Evolutionary conservation across 73 alveolate genomes (phyloP).

Genomic region (Loxodes magnus): DNA sequence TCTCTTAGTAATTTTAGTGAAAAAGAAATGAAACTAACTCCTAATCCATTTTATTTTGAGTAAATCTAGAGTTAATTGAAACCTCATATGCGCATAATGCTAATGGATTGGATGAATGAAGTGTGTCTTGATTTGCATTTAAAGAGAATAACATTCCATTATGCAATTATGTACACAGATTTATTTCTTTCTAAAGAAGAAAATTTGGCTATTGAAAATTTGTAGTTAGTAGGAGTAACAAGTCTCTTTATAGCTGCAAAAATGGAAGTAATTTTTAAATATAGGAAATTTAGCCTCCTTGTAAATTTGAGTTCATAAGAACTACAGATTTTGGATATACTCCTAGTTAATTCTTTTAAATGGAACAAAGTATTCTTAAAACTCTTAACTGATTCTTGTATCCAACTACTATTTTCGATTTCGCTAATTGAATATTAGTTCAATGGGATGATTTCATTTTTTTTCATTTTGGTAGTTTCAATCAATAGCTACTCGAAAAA

Average conservation of each 20-base stretch:
- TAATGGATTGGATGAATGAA: constrained; percentile 95
- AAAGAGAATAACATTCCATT: constrained; percentile 73
- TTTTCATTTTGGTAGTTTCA: constrained; percentile 11
- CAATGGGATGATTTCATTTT: constrained; percentile 22
- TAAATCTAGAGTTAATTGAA: too few relatives aligned
- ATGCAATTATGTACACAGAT: constrained; percentile 58
- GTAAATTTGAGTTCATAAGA: constrained; percentile 41
- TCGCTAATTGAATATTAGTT: constrained; percentile 25
- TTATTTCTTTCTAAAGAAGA: constrained; percentile 45
- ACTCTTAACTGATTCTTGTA: constrained; percentile 11
- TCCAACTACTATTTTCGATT: constrained; percentile 25
- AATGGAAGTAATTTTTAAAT: constrained; percentile 76
- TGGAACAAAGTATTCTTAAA: constrained; percentile 14
- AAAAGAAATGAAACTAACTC: too few relatives aligned
- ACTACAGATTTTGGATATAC: constrained; percentile 62
- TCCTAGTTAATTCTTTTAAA: constrained; percentile 14
- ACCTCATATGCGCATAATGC: constrained; percentile 66
- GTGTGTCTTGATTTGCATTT: constrained; percentile 80
- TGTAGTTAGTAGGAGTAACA: constrained; percentile 74
- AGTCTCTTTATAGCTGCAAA: constrained; percentile 77
- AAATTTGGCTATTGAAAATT: constrained; percentile 40
- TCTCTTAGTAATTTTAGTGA: too few relatives aligned
- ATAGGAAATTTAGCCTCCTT: constrained; percentile 62
- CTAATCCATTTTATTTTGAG: too few relatives aligned
- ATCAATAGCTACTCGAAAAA: too few relatives aligned